phyloP scores from a whole-genome alignment of 495 filamentous ascomycete genomes.

The Daldinia grandis region DNA sequence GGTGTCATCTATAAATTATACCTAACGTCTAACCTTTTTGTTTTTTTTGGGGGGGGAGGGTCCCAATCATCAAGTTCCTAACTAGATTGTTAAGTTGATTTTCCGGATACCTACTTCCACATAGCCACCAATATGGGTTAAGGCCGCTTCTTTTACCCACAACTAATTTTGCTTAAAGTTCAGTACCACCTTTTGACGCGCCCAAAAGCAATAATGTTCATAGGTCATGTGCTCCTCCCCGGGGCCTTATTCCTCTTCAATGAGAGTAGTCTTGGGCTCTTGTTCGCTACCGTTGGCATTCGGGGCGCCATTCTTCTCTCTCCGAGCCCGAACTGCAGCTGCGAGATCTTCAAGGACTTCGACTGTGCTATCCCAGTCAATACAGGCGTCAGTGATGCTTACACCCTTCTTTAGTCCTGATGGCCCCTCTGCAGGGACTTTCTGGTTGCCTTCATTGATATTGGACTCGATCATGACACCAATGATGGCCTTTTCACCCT shows the following conservation, averaged over 20 bases:
- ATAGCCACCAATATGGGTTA: neutral
- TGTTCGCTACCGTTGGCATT: constrained; percentile 36
- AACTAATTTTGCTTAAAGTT: neutral
- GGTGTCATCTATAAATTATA: neutral
- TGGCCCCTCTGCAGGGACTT: constrained; percentile 86
- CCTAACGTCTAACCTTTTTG: neutral
- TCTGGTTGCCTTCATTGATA: constrained; percentile 95
- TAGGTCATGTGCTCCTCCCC: neutral
- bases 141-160: neutral
- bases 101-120: constrained; percentile 6
- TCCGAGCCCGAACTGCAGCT: constrained; percentile 78
- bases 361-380: constrained; percentile 91
- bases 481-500: constrained; percentile 87
- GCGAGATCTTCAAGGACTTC: constrained; percentile 87
- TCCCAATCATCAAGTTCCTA: constrained; percentile 6
- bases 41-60: too few species aligned
- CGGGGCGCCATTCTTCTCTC: constrained; percentile 54
- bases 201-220: neutral
- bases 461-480: constrained; percentile 99
- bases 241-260: constrained; percentile 57
- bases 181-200: neutral
- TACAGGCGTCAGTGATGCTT: constrained; percentile 97
- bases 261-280: constrained; percentile 47
- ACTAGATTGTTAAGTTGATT: constrained; percentile 12
- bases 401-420: constrained; percentile 86